Base-by-base conservation (phyloP, 2,329 filamentous ascomycete genomes). In the Talaromyces sp. region DNA sequence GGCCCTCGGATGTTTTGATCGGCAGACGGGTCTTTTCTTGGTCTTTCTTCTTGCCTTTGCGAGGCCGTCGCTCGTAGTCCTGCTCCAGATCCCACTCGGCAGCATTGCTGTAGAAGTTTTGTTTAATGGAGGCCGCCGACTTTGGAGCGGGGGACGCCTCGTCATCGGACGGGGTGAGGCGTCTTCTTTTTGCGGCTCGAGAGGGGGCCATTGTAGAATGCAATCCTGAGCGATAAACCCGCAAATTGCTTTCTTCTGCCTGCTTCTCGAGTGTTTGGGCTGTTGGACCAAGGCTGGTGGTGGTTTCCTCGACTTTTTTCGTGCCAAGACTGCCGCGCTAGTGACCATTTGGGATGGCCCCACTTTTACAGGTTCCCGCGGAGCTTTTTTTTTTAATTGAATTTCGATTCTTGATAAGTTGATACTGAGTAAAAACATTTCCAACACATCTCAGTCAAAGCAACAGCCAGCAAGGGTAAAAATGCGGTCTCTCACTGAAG, bases 31-130 rank as follows among this genome's bases (percentile, higher is more conserved):
- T 91, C 71, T 80, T 88, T 71, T 93, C 89, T 71, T 80, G 88
- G 70, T 93, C 89, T 68, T 86, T 84, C 60, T 84, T 82, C 75
- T 89, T 91, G 38, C 83, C 77, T 73, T 95, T 95, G 67, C 90
- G 84, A 53, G 89, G 87, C 66, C 86, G 86, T 63, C 84, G 84
- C 75, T 96, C 92, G 80, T 97, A 98, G 74, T 91, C 89, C 71
- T 96, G 89, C 78, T 96, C 95, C 55, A 96, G 83, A 70, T 96
- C 87, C 92, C 93, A 98, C 75, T 86, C 88, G 62, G 90, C 82
- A 6, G 89, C 91, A 69, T 85, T 88, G 68, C 85, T 85, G 77
- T 90, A 84, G 73, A 93, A 92, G 58, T 84, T 82, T 41, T 74
- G 72, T 26, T 60, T 59, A 54, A 74, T 74, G 50, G 51, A 11